Evolutionary conservation across 2,329 filamentous ascomycete genomes (phyloP), one percentile per base, ranked within the genome.

Genomic region (Hirsutella thompsonii): DNA sequence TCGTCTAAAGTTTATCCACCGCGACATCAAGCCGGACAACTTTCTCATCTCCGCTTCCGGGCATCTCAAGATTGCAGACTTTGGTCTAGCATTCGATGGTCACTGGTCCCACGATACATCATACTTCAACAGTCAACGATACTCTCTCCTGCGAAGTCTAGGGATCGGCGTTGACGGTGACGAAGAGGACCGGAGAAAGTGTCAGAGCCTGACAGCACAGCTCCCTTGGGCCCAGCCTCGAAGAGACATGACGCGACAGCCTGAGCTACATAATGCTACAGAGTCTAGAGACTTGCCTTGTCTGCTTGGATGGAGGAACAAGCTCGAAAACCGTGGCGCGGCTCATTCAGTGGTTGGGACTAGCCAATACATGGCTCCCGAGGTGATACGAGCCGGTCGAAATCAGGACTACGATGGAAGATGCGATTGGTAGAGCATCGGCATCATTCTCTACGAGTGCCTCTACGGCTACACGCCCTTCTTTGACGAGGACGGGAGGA

Each of bases 311-410:
- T 88, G 80, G 81, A 74, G 83, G 36, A 80, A 87, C 53, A 69
- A 70, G 14, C 73, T 70, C 46, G 74, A 82, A 20, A 81, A 79
- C 49, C 78, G 87, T 32, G 74, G 75, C 28, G 72, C 86, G 28
- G 90, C 90, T 1, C 76, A 80, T 49, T 94, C 88, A 36, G 79
- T 94, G 1, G 90, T 96, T 10, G 90, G 90, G 2, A 96, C 92
- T 2, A 94, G 88, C 57, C 90, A 95, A 56, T 96, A 96, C 65
- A 96, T 95, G 92, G 90, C 92, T 1, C 90, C 90, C 2, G 92
- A 96, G 64, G 85, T 96, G 86, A 89, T 21, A 74, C 87, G 38
- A 65, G 47, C 42, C 37, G 44, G 42, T 19, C 43, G 42, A 20
- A 46, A 46, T 33, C 42, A 32, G 19, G 47, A 72, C 30, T 96